phyloP scores from a whole-genome alignment of 306 rosid genomes.

The Acacia crassicarpa region DNA sequence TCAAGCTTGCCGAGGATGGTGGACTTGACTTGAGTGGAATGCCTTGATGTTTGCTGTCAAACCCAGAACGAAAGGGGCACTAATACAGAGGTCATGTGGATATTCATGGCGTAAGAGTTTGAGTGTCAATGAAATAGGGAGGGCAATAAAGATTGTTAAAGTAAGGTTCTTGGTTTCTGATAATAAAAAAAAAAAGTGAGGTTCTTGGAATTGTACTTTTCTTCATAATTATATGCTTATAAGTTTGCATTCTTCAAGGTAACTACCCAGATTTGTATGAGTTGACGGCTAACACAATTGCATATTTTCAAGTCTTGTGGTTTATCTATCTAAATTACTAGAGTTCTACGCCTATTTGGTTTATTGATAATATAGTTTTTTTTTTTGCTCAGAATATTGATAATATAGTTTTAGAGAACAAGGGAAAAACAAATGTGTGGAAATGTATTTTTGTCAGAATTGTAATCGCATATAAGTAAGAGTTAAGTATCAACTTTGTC shows the following conservation, averaged over 20 bases:
- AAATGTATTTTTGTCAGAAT: no score
- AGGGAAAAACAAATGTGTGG: neutral
- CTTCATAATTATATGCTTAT: constrained; percentile 3
- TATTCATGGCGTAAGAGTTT: constrained; percentile 94
- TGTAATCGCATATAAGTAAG: no score
- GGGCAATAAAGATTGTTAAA: constrained; percentile 69
- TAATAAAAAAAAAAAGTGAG: no score
- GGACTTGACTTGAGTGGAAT: constrained; percentile 66
- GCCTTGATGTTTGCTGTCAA: constrained; percentile 62
- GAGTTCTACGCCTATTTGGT: neutral
- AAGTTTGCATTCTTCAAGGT: neutral
- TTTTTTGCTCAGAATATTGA: no score
- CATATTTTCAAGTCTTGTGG: neutral
- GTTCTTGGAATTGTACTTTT: constrained; percentile 18
- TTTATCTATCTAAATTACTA: neutral
- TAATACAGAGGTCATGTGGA: constrained; percentile 92
- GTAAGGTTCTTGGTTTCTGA: no score
- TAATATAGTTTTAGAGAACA: neutral
- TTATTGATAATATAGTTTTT: neutral
- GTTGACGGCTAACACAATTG: neutral
- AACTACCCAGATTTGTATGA: neutral
- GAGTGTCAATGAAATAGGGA: constrained; percentile 71
- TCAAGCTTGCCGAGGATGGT: constrained; percentile 85
- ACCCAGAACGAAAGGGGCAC: constrained; percentile 81
- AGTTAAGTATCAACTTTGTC: no score